Evolutionary conservation across 2,329 filamentous ascomycete genomes (phyloP), one percentile per base, ranked within the genome.

Genomic region (Hansfordia pulvinata): DNA sequence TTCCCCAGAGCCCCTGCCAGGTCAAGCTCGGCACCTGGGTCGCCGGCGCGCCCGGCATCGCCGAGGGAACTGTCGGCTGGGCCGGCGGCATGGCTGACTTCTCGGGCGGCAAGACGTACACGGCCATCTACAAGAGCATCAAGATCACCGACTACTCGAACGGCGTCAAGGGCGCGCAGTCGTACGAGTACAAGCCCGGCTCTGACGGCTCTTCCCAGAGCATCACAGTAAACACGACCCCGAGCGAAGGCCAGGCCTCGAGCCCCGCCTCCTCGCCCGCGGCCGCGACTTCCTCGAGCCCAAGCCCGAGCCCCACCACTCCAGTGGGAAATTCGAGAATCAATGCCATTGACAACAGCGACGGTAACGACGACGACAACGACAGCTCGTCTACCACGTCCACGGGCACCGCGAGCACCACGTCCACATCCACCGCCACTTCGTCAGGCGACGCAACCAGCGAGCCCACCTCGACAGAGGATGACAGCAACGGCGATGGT

Each of bases 1-100:
- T 56, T 46, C 69, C 69, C 1, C 69, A 74, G 38, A 73, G 69
- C 3, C 69, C 69, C 2, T 62, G 62, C 56, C 62, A 55, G 11
- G 37, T 67, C 26, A 54, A 59, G 34, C 38, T 66, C 11, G 61
- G 62, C 28, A 53, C 60, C 32, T 57, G 53, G 43, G 44, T 60
- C 42, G 40, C 53, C 35, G 40, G 55, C 38, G 38, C 62, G 35
- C 21, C 49, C 25, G 26, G 49, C 40, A 35, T 60, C 42, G 28
- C 45, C 38, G 15, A 51, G 33, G 35, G 45, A 12, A 65, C 61
- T n/a, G 56, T 67, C 36, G 46, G 59, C 28, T 69, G 64, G 64
- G 63, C 63, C 35, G 64, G 64, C 31, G 64, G 64, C 28, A 24
- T 43, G 30, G 70, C 66, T 21, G 51, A 71, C 46, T 72, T n/a